phyloP scores from a whole-genome alignment of 108 stramenopile species.

The Cylindrotheca closterium region DNA sequence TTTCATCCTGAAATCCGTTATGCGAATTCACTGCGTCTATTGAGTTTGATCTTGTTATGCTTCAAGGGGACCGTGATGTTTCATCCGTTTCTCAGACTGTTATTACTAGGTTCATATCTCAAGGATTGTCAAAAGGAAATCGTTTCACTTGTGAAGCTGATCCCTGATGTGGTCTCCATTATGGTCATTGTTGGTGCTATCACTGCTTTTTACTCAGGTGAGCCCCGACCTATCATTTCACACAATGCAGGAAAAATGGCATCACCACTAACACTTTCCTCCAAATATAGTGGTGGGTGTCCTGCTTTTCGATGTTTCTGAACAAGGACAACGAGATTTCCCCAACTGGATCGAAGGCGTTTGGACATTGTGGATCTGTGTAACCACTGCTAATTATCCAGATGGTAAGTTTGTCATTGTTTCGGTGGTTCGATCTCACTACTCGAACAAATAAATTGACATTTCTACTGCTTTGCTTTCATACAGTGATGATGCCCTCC shows the following conservation, averaged over 20 bases:
- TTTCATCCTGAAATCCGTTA: slow-evolving; percentile 32
- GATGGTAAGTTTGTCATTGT: slow-evolving; percentile 27
- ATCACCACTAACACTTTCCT: slow-evolving; percentile 52
- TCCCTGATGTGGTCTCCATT: slow-evolving; percentile 48
- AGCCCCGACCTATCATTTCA: no score
- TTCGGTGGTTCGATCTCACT: not conserved
- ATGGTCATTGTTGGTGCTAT: slow-evolving; percentile 44
- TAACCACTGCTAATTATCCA: slow-evolving; percentile 85
- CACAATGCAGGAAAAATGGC: no score
- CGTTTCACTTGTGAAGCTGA: slow-evolving; percentile 37
- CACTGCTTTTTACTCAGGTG: slow-evolving; percentile 27
- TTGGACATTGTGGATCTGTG: slow-evolving; percentile 70
- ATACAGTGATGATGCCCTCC: slow-evolving; percentile 66
- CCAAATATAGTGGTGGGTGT: slow-evolving; percentile 76
- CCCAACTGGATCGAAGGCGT: slow-evolving; percentile 60
- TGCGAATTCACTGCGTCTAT: slow-evolving; percentile 10
- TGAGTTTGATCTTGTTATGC: slow-evolving; percentile 16
- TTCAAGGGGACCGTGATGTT: slow-evolving; percentile 22
- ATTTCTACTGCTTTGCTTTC: no score
- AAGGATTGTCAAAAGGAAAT: slow-evolving; percentile 51
- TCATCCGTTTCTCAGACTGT: slow-evolving; percentile 54
- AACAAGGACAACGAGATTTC: slow-evolving; percentile 56
- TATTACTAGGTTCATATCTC: slow-evolving; percentile 39
- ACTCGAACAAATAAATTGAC: not conserved
- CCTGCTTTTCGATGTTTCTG: slow-evolving; percentile 56